Evolutionary conservation across 2,329 filamentous ascomycete genomes (phyloP), one percentile per base, ranked within the genome.

Genomic region (Apiospora marii): DNA sequence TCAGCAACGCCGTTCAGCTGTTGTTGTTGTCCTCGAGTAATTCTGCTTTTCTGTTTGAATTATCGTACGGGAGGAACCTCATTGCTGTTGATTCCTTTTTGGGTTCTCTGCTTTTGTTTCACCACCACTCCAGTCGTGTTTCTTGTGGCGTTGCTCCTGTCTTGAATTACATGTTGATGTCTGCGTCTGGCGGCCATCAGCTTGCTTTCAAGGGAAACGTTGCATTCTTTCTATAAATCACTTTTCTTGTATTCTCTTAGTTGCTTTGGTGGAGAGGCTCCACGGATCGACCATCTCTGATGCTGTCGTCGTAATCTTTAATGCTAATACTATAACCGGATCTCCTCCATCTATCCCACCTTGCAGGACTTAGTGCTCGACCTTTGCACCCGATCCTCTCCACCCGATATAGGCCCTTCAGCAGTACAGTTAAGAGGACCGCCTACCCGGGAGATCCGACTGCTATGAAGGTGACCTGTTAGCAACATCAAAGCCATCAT

Each of bases 151-250:
- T 74, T 76, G 74, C 74, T 74, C 72, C 74, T 80, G 78, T 79
- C 77, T 80, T 79, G 78, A 64, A 64, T 24, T 64, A n/a, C 58
- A n/a, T n/a, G 43, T 68, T 30, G 43, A 49, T 68, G 46, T 41
- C 41, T 34, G 67, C 67, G 41, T 68, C 27, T 6, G 67, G 24
- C 43, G 48, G 43, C 30, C 43, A 14, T 64, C 58, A 41, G 10
- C 74, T 76, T 71, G 74, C 71, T 74, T 77, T 72, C 75, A 72
- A 53, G 74, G 72, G 72, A 79, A 74, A 76, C 77, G 74, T 69
- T 77, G 73, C 79, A 79, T 81, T 79, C 78, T 78, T 79, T 76
- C 75, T 75, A 74, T 72, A 73, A 73, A 72, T 73, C 73, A 58
- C 48, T 71, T 69, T 71, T 67, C 67, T 61, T 72, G 51, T 43